Base-by-base conservation (phyloP, 148 eudicot genomes). In the Chenopodium suecicum region DNA sequence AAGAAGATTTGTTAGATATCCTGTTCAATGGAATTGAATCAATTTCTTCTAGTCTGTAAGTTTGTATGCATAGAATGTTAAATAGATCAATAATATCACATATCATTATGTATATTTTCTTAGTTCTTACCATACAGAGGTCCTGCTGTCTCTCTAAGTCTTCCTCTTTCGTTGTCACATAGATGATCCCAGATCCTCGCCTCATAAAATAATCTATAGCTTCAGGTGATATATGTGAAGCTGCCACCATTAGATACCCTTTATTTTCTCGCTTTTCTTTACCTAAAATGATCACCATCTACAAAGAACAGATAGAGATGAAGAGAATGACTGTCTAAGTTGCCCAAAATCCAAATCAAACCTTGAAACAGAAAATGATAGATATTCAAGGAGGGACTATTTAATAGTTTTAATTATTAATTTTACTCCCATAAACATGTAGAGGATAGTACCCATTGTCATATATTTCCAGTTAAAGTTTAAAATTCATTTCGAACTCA, bases 151-250 rank as follows among this genome's bases (percentile, higher is more conserved):
- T 88, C 50, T 86, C 91, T 75, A 90, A 80, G 48, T 89, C 89
- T 80, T 87, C 93, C 41, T 78, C 87, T 82, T 85, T 88, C 89
- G 90, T 85, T 82, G 89, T 90, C 63, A 90, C 90, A 77, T 89
- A 92, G 68, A 92, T 89, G 48, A 86, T 92, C 37, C 91, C 95
- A 75, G 91, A 85, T 83, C 95, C 95, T 81, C 89, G 86, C 80
- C 89, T 92, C 79, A 92, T 90, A 80, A 90, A 52, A 81, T 89
- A 92, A 47, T 90, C 92, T 86, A 87, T 87, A 64, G 88, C 90
- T 81, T 89, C 93, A n/a, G 95, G 88, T 10, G 93, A 88, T 34
- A 80, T 88, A 80, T 58, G 82, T 1, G 89, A 87, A 50, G 91
- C 95, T 46, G 92, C 93, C 91, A 92, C 87, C 73, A 90, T 85